phyloP scores from a whole-genome alignment of 768 basidiomycete species.

The Neoboletus magnificus region DNA sequence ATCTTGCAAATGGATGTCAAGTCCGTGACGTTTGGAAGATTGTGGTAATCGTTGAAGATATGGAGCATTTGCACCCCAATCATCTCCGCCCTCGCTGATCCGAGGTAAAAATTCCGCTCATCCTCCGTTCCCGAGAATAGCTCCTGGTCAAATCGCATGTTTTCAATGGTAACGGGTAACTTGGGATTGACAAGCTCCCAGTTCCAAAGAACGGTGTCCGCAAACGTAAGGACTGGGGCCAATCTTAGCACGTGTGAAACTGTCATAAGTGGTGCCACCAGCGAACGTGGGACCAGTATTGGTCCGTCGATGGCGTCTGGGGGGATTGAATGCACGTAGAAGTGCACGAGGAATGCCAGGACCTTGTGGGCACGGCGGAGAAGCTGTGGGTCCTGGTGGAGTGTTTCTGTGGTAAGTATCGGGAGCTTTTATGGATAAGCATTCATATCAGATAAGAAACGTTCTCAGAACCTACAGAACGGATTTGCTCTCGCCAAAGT shows the following conservation, averaged over 20 bases:
- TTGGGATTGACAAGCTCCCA: conserved; percentile 59
- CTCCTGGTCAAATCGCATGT: conserved; percentile 64
- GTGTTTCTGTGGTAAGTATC: conserved; percentile 51
- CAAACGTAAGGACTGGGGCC: conserved; percentile 94
- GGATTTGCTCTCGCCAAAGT: conserved; percentile 63
- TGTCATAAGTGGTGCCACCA: conserved; percentile 73
- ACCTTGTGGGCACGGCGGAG: conserved; percentile 87
- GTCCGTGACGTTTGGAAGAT: conserved; percentile 65
- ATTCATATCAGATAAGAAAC: conserved; percentile 2
- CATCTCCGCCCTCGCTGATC: conserved; percentile 82
- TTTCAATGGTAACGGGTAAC: conserved; percentile 60
- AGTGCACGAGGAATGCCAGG: conserved; percentile 84
- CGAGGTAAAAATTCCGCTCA: conserved; percentile 82
- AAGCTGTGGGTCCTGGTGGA: conserved; percentile 54
- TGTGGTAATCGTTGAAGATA: conserved; percentile 84
- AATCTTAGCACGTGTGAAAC: conserved; percentile 76
- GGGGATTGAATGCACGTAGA: conserved; percentile 83
- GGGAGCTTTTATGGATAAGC: conserved; percentile 56
- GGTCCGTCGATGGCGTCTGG: conserved; percentile 35
- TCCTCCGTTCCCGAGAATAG: conserved; percentile 83
- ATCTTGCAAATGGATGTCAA: conserved; percentile 63
- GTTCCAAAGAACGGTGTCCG: conserved; percentile 96
- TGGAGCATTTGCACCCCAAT: conserved; percentile 82
- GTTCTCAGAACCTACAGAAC: conserved; percentile 47
- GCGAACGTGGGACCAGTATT: conserved; percentile 64